Percentiles rank a stretch among this genome's conserved stretches.
Evolutionary conservation across 192 early-diverging fungal genomes (phyloP).

Genomic region (Dissophora ornata): DNA sequence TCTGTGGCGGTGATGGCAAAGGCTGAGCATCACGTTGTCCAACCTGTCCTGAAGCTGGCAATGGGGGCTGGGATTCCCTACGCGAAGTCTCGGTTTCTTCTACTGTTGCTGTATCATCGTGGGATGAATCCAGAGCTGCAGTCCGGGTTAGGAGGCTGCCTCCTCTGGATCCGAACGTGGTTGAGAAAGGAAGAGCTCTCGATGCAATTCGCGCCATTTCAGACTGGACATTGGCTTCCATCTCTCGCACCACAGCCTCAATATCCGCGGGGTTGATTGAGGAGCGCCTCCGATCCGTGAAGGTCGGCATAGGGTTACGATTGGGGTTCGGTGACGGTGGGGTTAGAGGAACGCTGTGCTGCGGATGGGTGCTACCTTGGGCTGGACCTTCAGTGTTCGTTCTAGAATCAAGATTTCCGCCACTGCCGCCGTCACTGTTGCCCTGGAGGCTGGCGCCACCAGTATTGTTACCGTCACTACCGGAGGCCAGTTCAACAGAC

Average conservation of each 20-base stretch:
- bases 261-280: slow-evolving; percentile 53
- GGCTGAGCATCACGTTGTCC: not conserved
- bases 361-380: not conserved
- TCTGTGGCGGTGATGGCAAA: slow-evolving; percentile 20
- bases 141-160: too few species aligned
- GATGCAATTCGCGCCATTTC: not conserved
- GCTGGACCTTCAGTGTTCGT: not conserved
- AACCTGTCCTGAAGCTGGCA: too few species aligned
- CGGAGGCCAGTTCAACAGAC: too few species aligned
- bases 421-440: too few species aligned
- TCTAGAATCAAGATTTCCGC: not conserved
- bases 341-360: slow-evolving; percentile 24
- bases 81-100: too few species aligned
- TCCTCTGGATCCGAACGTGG: too few species aligned
- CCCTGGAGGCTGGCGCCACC: too few species aligned
- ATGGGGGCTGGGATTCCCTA: too few species aligned
- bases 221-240: slow-evolving; percentile 34
- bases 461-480: too few species aligned
- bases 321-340: slow-evolving; percentile 53
- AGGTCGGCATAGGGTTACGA: slow-evolving; percentile 42
- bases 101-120: too few species aligned
- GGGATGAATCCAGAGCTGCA: too few species aligned
- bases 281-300: slow-evolving; percentile 35
- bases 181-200: too few species aligned
- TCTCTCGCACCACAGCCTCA: slow-evolving; percentile 35